Evolutionary conservation across 352 stramenopile species (phyloP), one percentile per base, ranked within the genome.

Genomic region (Phytophthora macrochlamydospora): DNA sequence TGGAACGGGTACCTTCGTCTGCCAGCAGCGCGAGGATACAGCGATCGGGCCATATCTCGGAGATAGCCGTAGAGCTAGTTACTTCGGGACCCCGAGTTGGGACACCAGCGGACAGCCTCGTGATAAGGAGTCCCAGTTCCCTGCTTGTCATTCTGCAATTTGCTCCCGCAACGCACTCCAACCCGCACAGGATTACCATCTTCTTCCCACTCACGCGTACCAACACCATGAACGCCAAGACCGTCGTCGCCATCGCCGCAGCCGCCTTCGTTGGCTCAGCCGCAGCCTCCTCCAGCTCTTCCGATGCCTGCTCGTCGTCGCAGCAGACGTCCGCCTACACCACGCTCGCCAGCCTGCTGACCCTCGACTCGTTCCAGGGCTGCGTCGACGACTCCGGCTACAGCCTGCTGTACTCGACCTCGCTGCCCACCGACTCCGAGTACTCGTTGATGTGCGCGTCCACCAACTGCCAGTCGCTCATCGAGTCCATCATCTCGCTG

Each of bases 341-440:
- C 6, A 42, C 63, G 24, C 56, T 85, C 46, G 53, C 59, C 7
- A 11, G 30, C 33, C 40, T 79, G 8, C 51, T 78, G 37, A n/a
- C 54, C 9, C 45, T 43, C 42, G 38, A 37, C 18, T 28, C 65
- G 9, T 59, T 83, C 24, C 33, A 32, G 13, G 43, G 7, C 2
- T 83, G 72, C 40, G 50, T 59, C 8, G 12, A 42, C 7, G 54
- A 52, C 45, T 72, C 63, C 29, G 67, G 70, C 38, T 77, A 78
- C 72, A 73, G 72, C 69, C 71, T 81, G 71, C 55, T 83, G 43
- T 66, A 68, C 51, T 59, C 69, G 32, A 68, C 67, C 29, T 13
- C 49, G 18, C 54, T 76, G 31, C 75, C 73, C 4, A 75, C 69
- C 51, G 59, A 62, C 18, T 66, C 61, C 14, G 44, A 81, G 60